Base-by-base conservation (phyloP, 306 rosid genomes). In the Dicorynia guianensis region DNA sequence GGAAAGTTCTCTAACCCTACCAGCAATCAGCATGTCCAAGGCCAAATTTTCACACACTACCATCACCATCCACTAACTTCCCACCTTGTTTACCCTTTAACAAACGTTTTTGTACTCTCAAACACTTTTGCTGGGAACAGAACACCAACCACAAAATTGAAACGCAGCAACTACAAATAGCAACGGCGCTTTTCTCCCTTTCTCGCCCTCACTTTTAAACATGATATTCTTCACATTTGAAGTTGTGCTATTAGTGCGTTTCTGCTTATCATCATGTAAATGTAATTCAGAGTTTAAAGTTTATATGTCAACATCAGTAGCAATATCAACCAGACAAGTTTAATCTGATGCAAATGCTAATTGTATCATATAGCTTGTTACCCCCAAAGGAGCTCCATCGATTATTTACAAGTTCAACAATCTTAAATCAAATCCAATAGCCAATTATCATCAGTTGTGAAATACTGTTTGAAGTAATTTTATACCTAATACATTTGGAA, bases 401-500 rank as follows among this genome's bases (percentile, higher is more conserved):
- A 33, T 39, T 63, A 77, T 80, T 62, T 76, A 57, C 74, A 74
- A 43, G 77, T 57, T 55, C 71, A 54, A 46, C 50, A 18, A 60
- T 69, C 34, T 20, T 63, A 84, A 72, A 25, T 25, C 50, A 76
- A 84, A 73, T 77, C 65, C 68, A 76, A 47, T 65, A 71, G 64
- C 43, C 53, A 53, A 59, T 20, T 52, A 66, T 57, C 56, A 43
- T 64, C 74, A 52, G 46, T 38, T 10, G 43, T 13, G 39, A 57
- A 55, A 10, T 70, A 4, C 7, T 19, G 65, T n/a, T 6, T 19
- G 74, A 20, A 15, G 40, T 18, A 55, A 59, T 53, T 39, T 63
- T 11, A 55, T 11, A 58, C 73, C 78, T 86, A 93, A 76, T 93
- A 91, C 93, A 93, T 87, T 77, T 76, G 77, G 80, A 93, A 93